Base-by-base conservation (phyloP, 306 rosid species). In the Sicyos edulis region DNA sequence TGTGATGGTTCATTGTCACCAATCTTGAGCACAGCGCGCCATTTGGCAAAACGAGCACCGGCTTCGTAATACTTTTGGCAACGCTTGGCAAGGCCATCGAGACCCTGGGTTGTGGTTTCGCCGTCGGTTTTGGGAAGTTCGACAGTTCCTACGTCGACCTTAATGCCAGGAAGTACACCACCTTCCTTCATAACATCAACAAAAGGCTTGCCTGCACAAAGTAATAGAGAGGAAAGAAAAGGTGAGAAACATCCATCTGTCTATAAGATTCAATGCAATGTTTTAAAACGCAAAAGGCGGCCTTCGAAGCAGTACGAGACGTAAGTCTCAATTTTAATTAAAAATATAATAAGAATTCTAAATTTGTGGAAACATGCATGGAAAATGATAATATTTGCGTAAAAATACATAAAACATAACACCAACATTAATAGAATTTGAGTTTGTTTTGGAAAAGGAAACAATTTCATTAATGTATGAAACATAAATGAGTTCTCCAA, bases 11-110 rank as follows among this genome's bases (percentile, higher is more conserved):
- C 92, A 20, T 65, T 89, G 6, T 83, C 74, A 29, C 92, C 87
- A 26, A 89, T 89, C 81, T 89, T 89, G 73, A 87, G 90, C 68
- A 89, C 96, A 1, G 96, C 88, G 40, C 92, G 92, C 96, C 96
- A 89, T 73, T 89, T 89, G 14, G 96, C 96, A 34, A 89, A 89
- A 7, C 96, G 78, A 5, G 92, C 88, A n/a, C n/a, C n/a, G n/a
- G n/a, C n/a, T n/a, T n/a, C n/a, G n/a, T n/a, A n/a, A n/a, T n/a
- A n/a, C n/a, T 89, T 89, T 7, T 45, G 69, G 77, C 96, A 89
- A 22, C 89, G 90, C 10, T 78, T 78, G 4, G 79, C 92, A 24
- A 89, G 87, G 78, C 82, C 96, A 59, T 89, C 90, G 6, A 87
- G 78, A 53, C 92, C 96, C 79, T 89, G 96, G 17, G 96, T 89